phyloP scores from a whole-genome alignment of 2,329 filamentous ascomycete species.

The Cercospora sp. region DNA sequence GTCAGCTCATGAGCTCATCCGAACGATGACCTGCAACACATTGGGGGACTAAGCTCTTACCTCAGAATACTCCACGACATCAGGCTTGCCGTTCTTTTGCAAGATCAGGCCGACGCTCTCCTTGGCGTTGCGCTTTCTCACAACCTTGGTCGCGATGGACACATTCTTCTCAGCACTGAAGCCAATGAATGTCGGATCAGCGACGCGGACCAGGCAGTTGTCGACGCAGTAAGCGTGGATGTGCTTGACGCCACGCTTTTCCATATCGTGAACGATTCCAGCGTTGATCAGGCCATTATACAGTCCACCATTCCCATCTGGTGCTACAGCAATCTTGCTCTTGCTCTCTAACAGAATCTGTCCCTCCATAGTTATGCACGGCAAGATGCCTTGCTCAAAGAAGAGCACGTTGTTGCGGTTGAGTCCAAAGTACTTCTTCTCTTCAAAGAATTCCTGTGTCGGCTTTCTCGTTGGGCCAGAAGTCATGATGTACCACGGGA shows the following conservation, averaged over 20 bases:
- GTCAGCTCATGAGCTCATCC: not conserved
- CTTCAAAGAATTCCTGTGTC: constrained; percentile 89
- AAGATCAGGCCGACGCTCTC: constrained; percentile 95
- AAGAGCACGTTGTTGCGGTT: constrained; percentile 81
- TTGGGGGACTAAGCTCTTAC: constrained; percentile 58
- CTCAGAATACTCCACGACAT: constrained; percentile 98
- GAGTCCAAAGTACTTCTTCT: constrained; percentile 89
- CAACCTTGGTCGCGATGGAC: constrained; percentile 98
- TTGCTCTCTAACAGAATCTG: constrained; percentile 95
- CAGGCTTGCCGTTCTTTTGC: constrained; percentile 91
- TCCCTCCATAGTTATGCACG: constrained; percentile 95
- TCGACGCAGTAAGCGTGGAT: constrained; percentile 98
- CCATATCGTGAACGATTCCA: constrained; percentile 83
- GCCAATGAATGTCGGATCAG: constrained; percentile 91
- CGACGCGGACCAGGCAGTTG: constrained; percentile 99
- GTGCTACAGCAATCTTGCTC: constrained; percentile 86
- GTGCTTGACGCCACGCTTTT: constrained; percentile 84
- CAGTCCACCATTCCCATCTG: constrained; percentile 94
- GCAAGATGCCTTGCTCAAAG: constrained; percentile 95
- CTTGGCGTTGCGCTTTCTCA: constrained; percentile 93
- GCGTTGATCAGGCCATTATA: constrained; percentile 86
- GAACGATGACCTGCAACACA: not conserved
- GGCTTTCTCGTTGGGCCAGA: constrained; percentile 88
- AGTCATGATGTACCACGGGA: constrained; percentile 99
- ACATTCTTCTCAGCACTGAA: constrained; percentile 86